Evolutionary conservation across 495 filamentous ascomycete species (phyloP), one percentile per base, ranked within the genome.

Genomic region (Paragyromitra xinjiangensis): DNA sequence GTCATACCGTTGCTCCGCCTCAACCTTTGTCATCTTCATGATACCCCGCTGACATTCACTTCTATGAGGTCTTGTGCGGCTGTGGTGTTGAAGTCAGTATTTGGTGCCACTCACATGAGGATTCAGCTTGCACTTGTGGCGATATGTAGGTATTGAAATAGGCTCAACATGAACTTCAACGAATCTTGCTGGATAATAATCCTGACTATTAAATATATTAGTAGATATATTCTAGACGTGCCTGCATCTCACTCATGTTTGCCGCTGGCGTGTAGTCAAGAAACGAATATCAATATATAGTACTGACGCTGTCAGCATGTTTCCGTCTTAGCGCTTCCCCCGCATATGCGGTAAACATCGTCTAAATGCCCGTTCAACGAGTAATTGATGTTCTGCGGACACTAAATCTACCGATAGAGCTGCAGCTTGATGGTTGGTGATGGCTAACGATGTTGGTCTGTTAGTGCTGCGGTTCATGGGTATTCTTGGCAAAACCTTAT

Each of bases 401-500:
- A n/a, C 29, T 55, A 51, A 34, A 67, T 67, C 22, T 65, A 24
- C 29, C 9, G 55, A 58, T 58, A 19, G 44, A 24, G 55, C 22
- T 29, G 55, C 22, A 51, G 14, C 14, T 34, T 34, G 29, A 67
- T n/a, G 42, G 22, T 50, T 65, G 40, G 63, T 51, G 64, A 34
- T 19, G 61, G 37, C 22, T 40, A 7, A 26, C n/a, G 45, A 66
- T 66, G 26, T 66, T 66, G 44, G 64, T 58, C 6, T 66, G 14
- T 22, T 22, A 44, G 5, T 66, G 64, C 29, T 34, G 64, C 44
- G 16, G n/a, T 22, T 6, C 11, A 1, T 16, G 66, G 12, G 48
- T 37, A 70, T 70, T 51, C 67, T 70, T 61, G 53, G 53, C 53
- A 70, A 70, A 48, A 61, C 53, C 51, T 61, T 70, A 70, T 70